A percentile compares a stretch with the other conserved stretches of the same genome.
phyloP scores from a whole-genome alignment of 768 basidiomycete genomes.

The Russula sp. region DNA sequence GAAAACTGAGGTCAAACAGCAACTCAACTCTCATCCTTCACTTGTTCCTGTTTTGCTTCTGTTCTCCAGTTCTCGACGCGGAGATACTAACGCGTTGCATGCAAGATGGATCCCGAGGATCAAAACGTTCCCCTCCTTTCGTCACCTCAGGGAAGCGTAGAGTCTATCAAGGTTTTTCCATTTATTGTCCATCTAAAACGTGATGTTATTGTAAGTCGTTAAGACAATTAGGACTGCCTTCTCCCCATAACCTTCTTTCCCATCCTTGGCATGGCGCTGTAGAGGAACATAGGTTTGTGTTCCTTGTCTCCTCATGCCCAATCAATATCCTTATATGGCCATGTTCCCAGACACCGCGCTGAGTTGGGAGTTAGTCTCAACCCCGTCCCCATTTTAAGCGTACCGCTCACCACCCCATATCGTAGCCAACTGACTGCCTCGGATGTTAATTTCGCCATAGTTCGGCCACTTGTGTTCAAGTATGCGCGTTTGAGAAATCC shows the following conservation, averaged over 20 bases:
- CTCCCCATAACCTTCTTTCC: conserved; percentile 1
- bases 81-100: not conserved
- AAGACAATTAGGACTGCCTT: not conserved
- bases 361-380: conserved; percentile 65
- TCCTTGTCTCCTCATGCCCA: not conserved
- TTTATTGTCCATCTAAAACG: conserved; percentile 64
- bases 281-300: conserved; percentile 27
- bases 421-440: conserved; percentile 72
- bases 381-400: conserved; percentile 10
- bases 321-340: not conserved
- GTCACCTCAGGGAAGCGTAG: conserved; percentile 50
- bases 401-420: conserved; percentile 1
- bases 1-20: too few relatives aligned
- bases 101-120: conserved; percentile 33
- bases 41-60: too few relatives aligned
- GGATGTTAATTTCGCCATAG: conserved; percentile 74
- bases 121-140: conserved; percentile 35
- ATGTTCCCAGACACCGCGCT: conserved; percentile 47
- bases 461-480: conserved; percentile 69
- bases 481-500: conserved; percentile 73
- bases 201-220: conserved; percentile 54
- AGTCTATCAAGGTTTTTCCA: conserved; percentile 71
- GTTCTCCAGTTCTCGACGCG: too few relatives aligned
- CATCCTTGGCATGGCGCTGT: not conserved
- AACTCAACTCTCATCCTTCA: too few relatives aligned